These are phyloP conservation scores for Diplosphaera chodatii DNA, from an alignment of 139 green algal species.

Conservation along the genomic window DNA sequence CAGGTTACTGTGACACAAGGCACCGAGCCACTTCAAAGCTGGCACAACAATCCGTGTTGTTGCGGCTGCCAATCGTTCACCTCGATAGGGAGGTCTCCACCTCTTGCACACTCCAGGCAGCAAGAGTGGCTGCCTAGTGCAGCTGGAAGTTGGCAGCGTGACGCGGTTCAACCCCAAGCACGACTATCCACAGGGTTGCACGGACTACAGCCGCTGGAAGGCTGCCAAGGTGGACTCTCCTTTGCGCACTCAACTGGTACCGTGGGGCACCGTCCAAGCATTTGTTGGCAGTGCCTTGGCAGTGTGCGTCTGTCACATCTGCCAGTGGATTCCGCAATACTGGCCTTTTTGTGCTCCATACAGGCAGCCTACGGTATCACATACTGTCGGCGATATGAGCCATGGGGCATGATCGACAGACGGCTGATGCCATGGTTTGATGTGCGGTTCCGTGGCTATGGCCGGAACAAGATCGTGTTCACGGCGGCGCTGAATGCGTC, in stretches of 20 bases:
- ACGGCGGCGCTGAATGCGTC: not conserved
- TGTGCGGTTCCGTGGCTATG: not conserved
- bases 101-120: not conserved
- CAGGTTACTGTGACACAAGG: too few relatives aligned
- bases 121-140: not conserved
- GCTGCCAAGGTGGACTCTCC: not conserved
- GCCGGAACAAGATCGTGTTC: not conserved
- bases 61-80: too few relatives aligned
- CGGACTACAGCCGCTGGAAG: not conserved
- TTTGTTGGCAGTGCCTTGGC: too few relatives aligned
- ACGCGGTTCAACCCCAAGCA: not conserved
- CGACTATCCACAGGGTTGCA: not conserved
- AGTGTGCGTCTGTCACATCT: too few relatives aligned
- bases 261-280: too few relatives aligned
- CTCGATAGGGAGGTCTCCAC: too few relatives aligned
- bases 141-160: not conserved
- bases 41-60: too few relatives aligned
- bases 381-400: slow-evolving; percentile 4
- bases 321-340: too few relatives aligned
- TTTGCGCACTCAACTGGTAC: too few relatives aligned
- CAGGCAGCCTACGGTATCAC: not conserved
- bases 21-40: too few relatives aligned
- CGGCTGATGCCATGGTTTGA: not conserved
- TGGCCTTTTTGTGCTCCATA: too few relatives aligned
- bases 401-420: slow-evolving; percentile 10